Evolutionary conservation across 2,329 filamentous ascomycete species (phyloP).

Genomic region (Camillea tinctor): DNA sequence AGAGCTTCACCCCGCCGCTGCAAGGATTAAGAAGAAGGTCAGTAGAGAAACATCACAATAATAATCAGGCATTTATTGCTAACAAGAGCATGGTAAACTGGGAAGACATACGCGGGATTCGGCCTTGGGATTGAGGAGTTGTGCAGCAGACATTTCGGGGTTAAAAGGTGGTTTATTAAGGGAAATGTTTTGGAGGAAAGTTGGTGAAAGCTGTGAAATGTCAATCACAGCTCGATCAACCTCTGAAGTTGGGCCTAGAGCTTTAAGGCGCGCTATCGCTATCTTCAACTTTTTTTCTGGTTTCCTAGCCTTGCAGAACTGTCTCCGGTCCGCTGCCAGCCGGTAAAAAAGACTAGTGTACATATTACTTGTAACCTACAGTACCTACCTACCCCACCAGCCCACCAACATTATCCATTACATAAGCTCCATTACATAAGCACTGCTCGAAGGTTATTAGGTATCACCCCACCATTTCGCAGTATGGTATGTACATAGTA

Average conservation of each 20-base stretch:
- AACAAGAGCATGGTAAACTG: conserved; percentile 15
- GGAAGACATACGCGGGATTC: conserved; percentile 73
- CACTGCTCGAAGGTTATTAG: too few relatives aligned
- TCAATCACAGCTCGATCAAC: too few relatives aligned
- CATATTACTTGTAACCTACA: too few relatives aligned
- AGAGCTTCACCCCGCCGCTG: conserved; percentile 96
- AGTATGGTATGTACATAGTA: too few relatives aligned
- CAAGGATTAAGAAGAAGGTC: conserved; percentile 28
- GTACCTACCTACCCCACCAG: too few relatives aligned
- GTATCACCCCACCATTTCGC: too few relatives aligned
- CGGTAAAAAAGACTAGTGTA: background rate
- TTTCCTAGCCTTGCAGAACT: conserved; percentile 1
- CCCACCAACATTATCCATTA: background rate
- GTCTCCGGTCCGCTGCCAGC: background rate
- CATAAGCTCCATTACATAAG: too few relatives aligned
- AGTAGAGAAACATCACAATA: conserved; percentile 40
- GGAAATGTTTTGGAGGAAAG: conserved; percentile 4
- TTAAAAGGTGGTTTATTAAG: conserved; percentile 1
- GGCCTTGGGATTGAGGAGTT: conserved; percentile 97
- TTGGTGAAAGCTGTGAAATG: background rate
- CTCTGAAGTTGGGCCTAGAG: conserved; percentile 11
- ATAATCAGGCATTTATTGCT: conserved; percentile 3
- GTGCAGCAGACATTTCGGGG: conserved; percentile 82
- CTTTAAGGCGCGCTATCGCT: conserved; percentile 17
- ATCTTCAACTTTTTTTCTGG: conserved; percentile 24